Evolutionary conservation across 345 rosid species (phyloP).

Genomic region (Corchorus capsularis): DNA sequence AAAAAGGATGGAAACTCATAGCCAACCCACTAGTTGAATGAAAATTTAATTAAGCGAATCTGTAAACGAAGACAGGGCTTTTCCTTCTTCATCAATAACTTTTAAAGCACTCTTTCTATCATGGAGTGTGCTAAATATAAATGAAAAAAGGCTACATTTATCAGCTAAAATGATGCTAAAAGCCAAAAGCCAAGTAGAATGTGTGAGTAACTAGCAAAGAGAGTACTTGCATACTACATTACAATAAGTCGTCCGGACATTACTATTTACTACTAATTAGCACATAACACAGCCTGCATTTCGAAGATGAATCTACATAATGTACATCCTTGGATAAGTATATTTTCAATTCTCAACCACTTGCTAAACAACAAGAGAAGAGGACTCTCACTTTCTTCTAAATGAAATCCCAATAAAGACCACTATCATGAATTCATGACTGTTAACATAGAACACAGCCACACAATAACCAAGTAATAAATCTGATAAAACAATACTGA

Average conservation of each 20-base stretch:
- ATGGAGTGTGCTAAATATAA: neutral
- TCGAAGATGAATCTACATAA: neutral
- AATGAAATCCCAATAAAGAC: constrained; percentile 12
- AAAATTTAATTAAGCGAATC: neutral
- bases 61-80: neutral
- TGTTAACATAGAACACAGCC: neutral
- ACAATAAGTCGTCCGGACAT: neutral
- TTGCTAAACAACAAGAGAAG: neutral
- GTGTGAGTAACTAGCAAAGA: neutral
- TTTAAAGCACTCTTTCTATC: neutral
- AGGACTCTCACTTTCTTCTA: neutral
- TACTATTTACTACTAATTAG: neutral
- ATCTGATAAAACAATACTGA: neutral
- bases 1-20: neutral
- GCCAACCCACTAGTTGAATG: constrained; percentile 1
- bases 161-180: neutral
- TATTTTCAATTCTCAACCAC: too few species aligned
- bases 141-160: neutral
- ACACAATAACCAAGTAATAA: neutral
- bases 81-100: neutral
- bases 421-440: neutral
- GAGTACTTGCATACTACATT: neutral
- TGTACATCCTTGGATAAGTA: neutral
- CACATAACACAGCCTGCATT: neutral
- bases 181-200: neutral